A percentile compares a stretch with the other conserved stretches of the same genome.
These are phyloP conservation scores for Goffeauzyma gilvescens DNA, from an alignment of 768 basidiomycete species.

Conservation along the genomic window DNA sequence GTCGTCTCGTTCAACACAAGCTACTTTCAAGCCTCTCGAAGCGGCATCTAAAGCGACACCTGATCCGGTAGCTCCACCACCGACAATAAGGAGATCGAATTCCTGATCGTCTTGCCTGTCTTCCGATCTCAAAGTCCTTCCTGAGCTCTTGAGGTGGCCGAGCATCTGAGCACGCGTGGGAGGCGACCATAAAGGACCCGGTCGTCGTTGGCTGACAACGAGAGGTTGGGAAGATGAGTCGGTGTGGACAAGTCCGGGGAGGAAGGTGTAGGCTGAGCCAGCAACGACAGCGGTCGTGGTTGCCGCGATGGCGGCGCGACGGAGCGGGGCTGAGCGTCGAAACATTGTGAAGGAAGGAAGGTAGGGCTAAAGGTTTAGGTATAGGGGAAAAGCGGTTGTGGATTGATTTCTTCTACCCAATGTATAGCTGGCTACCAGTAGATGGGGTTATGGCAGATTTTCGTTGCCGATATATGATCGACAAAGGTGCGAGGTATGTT, in stretches of 20 bases:
- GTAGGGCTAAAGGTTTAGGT: too few species aligned
- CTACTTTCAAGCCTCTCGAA: constrained; percentile 74
- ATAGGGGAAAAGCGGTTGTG: too few species aligned
- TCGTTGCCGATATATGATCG: too few species aligned
- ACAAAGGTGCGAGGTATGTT: too few species aligned
- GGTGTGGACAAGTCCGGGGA: constrained; percentile 7
- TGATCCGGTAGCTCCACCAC: constrained; percentile 88
- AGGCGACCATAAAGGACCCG: constrained; percentile 33
- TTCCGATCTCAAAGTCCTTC: constrained; percentile 9
- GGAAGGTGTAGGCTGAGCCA: constrained; percentile 3
- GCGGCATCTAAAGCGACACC: constrained; percentile 94
- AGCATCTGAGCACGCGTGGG: constrained; percentile 32
- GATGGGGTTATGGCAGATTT: too few species aligned
- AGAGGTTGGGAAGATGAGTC: constrained; percentile 10
- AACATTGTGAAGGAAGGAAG: constrained; percentile 7
- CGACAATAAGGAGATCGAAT: constrained; percentile 68
- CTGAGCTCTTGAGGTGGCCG: constrained; percentile 28
- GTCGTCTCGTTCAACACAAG: constrained; percentile 79
- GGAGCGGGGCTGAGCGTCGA: constrained; percentile 3
- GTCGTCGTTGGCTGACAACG: constrained; percentile 28
- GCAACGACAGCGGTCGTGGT: constrained; percentile 6
- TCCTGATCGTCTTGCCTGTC: constrained; percentile 37
- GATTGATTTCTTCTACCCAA: too few species aligned
- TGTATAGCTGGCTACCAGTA: too few species aligned
- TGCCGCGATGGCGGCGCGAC: constrained; percentile 5